Conservation (phyloP, 352 stramenopile species). For the Phytophthora melonis region DNA sequence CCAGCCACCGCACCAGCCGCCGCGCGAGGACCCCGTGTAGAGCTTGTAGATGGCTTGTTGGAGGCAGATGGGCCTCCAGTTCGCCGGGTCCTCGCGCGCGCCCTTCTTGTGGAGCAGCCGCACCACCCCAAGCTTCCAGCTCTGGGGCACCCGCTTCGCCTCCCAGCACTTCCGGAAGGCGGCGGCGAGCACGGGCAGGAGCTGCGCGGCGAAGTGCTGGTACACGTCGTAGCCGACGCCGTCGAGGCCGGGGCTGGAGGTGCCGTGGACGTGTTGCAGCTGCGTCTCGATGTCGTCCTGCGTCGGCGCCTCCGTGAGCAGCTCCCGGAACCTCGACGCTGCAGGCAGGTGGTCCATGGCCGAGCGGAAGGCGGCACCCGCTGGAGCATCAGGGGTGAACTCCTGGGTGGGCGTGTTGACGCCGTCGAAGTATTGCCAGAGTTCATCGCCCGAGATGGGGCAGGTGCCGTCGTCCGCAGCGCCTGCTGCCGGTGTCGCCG, state of each 20-base stretch:
- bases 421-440: no score
- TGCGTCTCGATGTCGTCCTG: slow-evolving; percentile 17
- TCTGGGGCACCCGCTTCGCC: slow-evolving; percentile 10
- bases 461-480: no score
- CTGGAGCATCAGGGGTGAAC: not conserved
- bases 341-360: not conserved
- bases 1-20: slow-evolving; percentile 24
- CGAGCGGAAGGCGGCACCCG: not conserved
- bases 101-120: slow-evolving; percentile 43
- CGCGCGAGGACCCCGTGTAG: slow-evolving; percentile 32
- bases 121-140: slow-evolving; percentile 29
- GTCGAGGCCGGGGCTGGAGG: slow-evolving; percentile 9
- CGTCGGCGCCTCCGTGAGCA: not conserved
- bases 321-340: not conserved
- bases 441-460: not conserved
- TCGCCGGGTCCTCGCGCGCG: not conserved
- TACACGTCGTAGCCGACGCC: slow-evolving; percentile 35
- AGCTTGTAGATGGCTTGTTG: slow-evolving; percentile 50
- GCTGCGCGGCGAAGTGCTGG: slow-evolving; percentile 11
- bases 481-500: not conserved
- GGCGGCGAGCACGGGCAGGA: slow-evolving; percentile 7
- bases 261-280: no score
- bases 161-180: slow-evolving; percentile 24
- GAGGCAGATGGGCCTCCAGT: slow-evolving; percentile 46
- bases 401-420: no score